Base-by-base conservation (phyloP, 2,329 filamentous ascomycete genomes). In the Xylariaceae sp. region DNA sequence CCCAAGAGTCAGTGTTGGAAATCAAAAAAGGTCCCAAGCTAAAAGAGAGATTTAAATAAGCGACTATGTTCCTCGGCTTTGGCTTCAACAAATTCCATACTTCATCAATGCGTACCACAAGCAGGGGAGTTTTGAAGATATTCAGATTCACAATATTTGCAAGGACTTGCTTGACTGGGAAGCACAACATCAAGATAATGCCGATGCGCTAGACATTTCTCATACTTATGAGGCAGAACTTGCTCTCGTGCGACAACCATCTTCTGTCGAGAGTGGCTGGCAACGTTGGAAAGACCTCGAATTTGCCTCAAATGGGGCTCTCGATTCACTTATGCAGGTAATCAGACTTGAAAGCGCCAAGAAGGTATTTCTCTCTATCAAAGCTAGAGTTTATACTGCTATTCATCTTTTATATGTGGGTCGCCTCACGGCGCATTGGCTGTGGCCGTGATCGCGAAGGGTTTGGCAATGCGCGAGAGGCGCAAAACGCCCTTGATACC, bases 381-480 rank as follows among this genome's bases (percentile, higher is more conserved):
- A 87, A 63, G 68, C 74, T 0, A 83, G 82, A 61, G 76, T 87
- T 1, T 84, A 88, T 23, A 79, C 77, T 0, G 65, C 74, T 0
- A 61, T 81, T 0, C 75, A 82, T 0, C 86, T 75, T 82, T 2
- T 78, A 31, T 12, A 31, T 31, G 28, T 7, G 85, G 0, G 77
- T 89, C 1, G 72, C 92, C 11, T 88, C 88, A 0, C 76, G 80
- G 19, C 46, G 60, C 1, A 36, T 62, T 11, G 56, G 52, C 12
- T 16, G 40, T 5, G 81, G 82, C 0, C 82, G 89, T 0, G 88
- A 86, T 0, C 78, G 78, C 1, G 81, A 86, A 24, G 88, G 89
- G 0, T 93, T 92, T 58, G 89, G 87, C 0, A 93, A 94, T 64
- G 90, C 90, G n/a, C 54, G 54, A 3, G 80, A 85, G 0, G 75